phyloP scores from a whole-genome alignment of 805 yeast species.

The Metschnikowia hibisci region DNA sequence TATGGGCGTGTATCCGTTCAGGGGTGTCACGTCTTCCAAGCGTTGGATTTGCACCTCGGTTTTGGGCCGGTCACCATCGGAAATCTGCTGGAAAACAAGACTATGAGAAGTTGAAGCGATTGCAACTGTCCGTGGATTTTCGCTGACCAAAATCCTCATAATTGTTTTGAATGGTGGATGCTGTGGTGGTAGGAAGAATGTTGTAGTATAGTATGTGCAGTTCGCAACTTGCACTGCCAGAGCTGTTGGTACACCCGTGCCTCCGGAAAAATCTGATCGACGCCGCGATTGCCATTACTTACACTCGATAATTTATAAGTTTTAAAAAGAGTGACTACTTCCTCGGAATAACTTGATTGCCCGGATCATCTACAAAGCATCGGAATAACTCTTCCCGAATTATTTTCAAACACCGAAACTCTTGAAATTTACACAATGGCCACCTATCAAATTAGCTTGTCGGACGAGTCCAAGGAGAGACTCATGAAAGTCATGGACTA shows the following conservation, averaged over 20 bases:
- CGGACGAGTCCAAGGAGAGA: conserved; percentile 70
- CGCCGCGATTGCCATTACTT: not conserved
- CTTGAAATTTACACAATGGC: conserved; percentile 14
- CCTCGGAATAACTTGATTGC: too few relatives aligned
- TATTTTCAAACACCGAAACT: not conserved
- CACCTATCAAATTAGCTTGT: conserved; percentile 33
- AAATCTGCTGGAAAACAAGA: conserved; percentile 15
- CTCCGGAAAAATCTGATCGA: conserved; percentile 5
- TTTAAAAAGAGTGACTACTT: too few relatives aligned
- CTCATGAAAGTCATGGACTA: conserved; percentile 75
- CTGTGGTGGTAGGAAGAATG: not conserved
- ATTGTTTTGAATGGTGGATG: not conserved
- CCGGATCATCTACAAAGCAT: too few relatives aligned
- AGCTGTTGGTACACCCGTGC: conserved; percentile 2
- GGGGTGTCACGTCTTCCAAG: conserved; percentile 32
- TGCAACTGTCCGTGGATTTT: conserved; percentile 18
- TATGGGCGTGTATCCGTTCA: conserved; percentile 36
- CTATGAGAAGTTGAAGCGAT: conserved; percentile 15
- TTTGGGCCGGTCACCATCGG: conserved; percentile 4
- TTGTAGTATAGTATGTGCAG: not conserved
- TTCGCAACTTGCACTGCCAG: not conserved
- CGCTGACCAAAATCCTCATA: conserved; percentile 15
- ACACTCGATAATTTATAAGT: too few relatives aligned
- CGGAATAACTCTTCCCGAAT: not conserved
- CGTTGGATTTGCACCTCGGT: conserved; percentile 47